Base-by-base conservation (phyloP, 1,284 basidiomycete species). In the Cryptococcus wingfieldii region DNA sequence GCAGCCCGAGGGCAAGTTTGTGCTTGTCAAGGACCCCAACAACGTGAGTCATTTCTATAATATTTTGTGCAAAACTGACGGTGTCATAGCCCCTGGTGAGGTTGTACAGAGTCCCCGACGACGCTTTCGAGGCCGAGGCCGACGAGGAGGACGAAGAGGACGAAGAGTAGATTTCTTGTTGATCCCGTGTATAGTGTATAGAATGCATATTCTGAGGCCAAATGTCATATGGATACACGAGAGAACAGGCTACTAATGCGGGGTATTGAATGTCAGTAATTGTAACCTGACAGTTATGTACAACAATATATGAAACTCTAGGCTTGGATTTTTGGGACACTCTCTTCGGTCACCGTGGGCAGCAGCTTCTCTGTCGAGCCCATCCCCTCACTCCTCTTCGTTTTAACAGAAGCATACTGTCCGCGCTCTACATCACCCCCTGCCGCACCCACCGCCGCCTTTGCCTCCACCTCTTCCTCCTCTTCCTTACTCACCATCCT, bases 1-100 rank as follows among this genome's bases (percentile, higher is more conserved):
- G 78, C 87, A 93, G 83, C 89, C 90, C 27, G 93, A 97, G 77
- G 93, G 94, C 73, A 96, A 95, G 77, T 97, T 95, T 75, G 87
- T 97, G 19, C 80, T 97, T 31, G 84, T 97, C 60, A 95, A 95
- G 79, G 93, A 97, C 78, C 93, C 94, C 19, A 97, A 97, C 83
- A 90, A 85, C 84, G 92, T 95, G 74, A 71, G 84, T 78, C 52
- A 41, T 28, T 37, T 19, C 16, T 44, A 12, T 23, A 14, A 51
- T 38, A 46, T 38, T 43, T 13, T 41, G 14, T 27, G 28, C 9
- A 38, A 46, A 37, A 13, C 37, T 38, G 27, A 46, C 39, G 19
- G 28, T 63, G 53, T 63, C 49, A 37, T 57, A 96, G 92, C 89
- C 93, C 55, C 86, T 95, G 67, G 87, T 98, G 74, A 87, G 93